Evolutionary conservation across 2,329 filamentous ascomycete genomes (phyloP), one percentile per base, ranked within the genome.

Genomic region (Helminthosporium solani): DNA sequence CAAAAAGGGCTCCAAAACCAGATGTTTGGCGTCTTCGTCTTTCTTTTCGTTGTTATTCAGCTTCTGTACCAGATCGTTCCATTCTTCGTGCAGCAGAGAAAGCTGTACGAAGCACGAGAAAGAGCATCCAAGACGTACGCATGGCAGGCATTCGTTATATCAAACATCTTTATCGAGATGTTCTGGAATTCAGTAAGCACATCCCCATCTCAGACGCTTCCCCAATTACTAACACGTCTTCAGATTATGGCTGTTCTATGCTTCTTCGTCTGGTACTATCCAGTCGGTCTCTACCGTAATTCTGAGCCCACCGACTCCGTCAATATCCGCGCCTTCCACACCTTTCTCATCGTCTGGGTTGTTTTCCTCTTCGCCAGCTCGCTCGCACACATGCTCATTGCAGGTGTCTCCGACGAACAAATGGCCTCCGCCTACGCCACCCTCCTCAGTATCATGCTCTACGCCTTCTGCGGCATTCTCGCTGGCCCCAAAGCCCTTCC

Each of bases 191-290:
- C 84, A 9, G 44, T 47, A 33, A 38, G 39, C 37, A 16, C 14
- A 48, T 71, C 19, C 72, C 66, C 12, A 1, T 20, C 5, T 77
- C 72, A 2, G 35, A 21, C 19, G 18, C 12, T 1, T 12, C 20
- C 5, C 0, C 48, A 44, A 16, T 11, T 11, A 57, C 74, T 78
- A 67, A n/a, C n/a, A n/a, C n/a, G n/a, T n/a, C n/a, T n/a, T n/a
- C n/a, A n/a, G n/a, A n/a, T n/a, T n/a, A n/a, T n/a, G n/a, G n/a
- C n/a, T n/a, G n/a, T n/a, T n/a, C n/a, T n/a, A n/a, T n/a, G n/a
- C n/a, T n/a, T n/a, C n/a, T n/a, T n/a, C n/a, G n/a, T n/a, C n/a
- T 92, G 87, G 81, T 95, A 95, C 75, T 96, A 91, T 66, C 88
- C 89, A 1, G 81, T 95, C 42, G 88, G 88, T 2, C 78, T 94